Conservation (phyloP, 1,139 yeast species). For the Zhuliangozyma blackwelliae region DNA sequence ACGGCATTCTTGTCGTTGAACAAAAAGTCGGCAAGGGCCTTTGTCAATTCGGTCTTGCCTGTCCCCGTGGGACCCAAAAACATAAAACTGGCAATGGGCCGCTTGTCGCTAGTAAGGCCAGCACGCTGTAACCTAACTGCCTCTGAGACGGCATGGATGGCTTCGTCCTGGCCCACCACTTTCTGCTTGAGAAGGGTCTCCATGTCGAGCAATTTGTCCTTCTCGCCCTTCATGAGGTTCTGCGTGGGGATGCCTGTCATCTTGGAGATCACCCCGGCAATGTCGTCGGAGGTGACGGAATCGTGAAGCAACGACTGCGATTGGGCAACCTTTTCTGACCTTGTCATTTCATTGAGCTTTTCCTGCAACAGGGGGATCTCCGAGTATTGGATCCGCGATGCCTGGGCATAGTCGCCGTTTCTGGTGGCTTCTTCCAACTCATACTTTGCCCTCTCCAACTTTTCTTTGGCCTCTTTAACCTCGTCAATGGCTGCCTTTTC, state of each 20-base stretch:
- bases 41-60: constrained; percentile 93
- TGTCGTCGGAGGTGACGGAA: constrained; percentile 90
- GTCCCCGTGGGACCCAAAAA: constrained; percentile 98
- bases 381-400: constrained; percentile 85
- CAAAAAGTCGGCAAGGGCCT: constrained; percentile 83
- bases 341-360: constrained; percentile 45
- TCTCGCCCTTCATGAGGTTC: constrained; percentile 88
- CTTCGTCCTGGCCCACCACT: constrained; percentile 95
- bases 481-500: constrained; percentile 73
- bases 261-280: constrained; percentile 83
- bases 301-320: constrained; percentile 62
- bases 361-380: constrained; percentile 75
- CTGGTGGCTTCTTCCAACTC: constrained; percentile 82
- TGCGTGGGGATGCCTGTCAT: constrained; percentile 97
- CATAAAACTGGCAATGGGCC: constrained; percentile 95
- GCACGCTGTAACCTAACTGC: constrained; percentile 96
- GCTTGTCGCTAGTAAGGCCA: constrained; percentile 85
- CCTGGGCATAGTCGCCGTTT: constrained; percentile 79
- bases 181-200: constrained; percentile 69
- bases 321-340: constrained; percentile 20
- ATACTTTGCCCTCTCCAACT: constrained; percentile 76
- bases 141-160: constrained; percentile 82
- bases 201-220: constrained; percentile 85
- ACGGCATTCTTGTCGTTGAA: constrained; percentile 86
- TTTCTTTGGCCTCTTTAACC: constrained; percentile 73